Percentiles rank a stretch among this genome's conserved stretches.
Conservation (phyloP, 2,329 filamentous ascomycete species). For the Claviceps paspali region DNA sequence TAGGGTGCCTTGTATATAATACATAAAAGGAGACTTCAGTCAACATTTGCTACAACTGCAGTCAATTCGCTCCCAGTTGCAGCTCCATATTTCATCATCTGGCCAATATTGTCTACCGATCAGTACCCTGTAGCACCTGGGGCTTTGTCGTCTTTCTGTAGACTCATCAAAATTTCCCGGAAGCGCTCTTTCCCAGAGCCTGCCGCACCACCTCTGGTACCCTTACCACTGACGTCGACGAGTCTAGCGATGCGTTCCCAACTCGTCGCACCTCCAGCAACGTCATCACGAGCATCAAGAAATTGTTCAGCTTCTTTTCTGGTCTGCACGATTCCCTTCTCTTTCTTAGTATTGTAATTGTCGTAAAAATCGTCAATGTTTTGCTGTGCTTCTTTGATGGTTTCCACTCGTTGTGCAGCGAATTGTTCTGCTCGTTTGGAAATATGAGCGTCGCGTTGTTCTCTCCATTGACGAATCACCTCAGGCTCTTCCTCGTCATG, state of each 20-base stretch:
- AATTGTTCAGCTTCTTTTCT: conserved; percentile 89
- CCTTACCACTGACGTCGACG: conserved; percentile 94
- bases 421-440: conserved; percentile 76
- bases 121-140: conserved; percentile 51
- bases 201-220: conserved; percentile 66
- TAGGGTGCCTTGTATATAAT: too few species aligned
- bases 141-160: conserved; percentile 87
- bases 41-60: too few species aligned
- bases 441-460: conserved; percentile 70
- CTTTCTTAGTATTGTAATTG: conserved; percentile 96
- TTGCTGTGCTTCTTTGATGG: conserved; percentile 74
- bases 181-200: conserved; percentile 95
- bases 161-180: conserved; percentile 70
- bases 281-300: conserved; percentile 76
- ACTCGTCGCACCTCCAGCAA: conserved; percentile 84
- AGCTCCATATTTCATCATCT: too few species aligned
- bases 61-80: too few species aligned
- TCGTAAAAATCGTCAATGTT: conserved; percentile 99
- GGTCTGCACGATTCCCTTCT: conserved; percentile 81
- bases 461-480: conserved; percentile 82
- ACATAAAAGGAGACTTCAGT: too few species aligned
- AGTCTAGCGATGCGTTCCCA: conserved; percentile 98
- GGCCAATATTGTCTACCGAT: conserved; percentile 17
- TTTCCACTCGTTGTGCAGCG: conserved; percentile 66
- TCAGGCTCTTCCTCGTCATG: conserved; percentile 72